Evolutionary conservation across 2,329 filamentous ascomycete genomes (phyloP).

Genomic region (Rutstroemia sp.): DNA sequence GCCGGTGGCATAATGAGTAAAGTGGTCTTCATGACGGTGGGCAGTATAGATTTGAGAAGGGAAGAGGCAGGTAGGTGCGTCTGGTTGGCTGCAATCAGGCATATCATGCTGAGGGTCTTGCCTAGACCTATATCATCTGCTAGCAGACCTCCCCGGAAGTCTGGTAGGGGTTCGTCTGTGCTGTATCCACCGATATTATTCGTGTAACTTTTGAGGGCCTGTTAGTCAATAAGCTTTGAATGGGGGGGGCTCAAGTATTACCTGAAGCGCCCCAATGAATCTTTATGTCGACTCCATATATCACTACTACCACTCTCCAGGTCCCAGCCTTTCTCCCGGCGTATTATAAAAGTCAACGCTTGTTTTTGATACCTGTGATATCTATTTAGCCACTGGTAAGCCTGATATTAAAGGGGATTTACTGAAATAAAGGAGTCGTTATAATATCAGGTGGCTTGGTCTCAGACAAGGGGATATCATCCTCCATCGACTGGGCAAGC

Average conservation of each 20-base stretch:
- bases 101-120: conserved; percentile 59
- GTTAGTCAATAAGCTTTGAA: neutral
- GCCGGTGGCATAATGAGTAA: conserved; percentile 15
- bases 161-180: conserved; percentile 7
- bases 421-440: conserved; percentile 10
- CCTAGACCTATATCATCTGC: conserved; percentile 98
- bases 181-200: conserved; percentile 11
- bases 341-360: conserved; percentile 18
- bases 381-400: neutral
- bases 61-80: neutral
- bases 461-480: conserved; percentile 7
- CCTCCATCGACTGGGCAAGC: conserved; percentile 11
- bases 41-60: neutral
- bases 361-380: conserved; percentile 17
- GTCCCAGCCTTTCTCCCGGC: conserved; percentile 13
- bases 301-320: conserved; percentile 4
- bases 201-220: conserved; percentile 8
- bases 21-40: conserved; percentile 7
- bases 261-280: neutral
- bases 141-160: conserved; percentile 57
- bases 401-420: neutral
- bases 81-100: conserved; percentile 13
- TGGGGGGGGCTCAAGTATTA: neutral
- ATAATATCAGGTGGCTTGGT: conserved; percentile 10
- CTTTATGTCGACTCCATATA: conserved; percentile 11